phyloP scores from a whole-genome alignment of 768 basidiomycete species.

The Cystofilobasidium bisporidii region DNA sequence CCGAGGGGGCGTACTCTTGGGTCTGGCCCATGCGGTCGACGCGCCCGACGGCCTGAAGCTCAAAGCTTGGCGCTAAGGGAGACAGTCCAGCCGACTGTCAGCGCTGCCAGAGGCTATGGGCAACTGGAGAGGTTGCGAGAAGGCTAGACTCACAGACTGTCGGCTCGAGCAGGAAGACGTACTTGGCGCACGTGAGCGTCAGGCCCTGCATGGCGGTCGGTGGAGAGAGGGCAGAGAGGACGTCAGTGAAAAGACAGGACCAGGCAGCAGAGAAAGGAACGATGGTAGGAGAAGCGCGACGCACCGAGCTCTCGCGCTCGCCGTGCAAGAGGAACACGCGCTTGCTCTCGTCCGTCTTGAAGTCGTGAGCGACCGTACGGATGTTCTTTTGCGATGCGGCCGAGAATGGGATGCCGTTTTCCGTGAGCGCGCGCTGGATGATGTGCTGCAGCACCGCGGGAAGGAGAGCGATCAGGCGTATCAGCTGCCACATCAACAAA shows the following conservation, averaged over 20 bases:
- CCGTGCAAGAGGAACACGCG: constrained; percentile 13
- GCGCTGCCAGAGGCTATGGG: too few species aligned
- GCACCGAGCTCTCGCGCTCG: constrained; percentile 10
- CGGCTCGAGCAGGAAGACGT: constrained; percentile 20
- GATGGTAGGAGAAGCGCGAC: too few species aligned
- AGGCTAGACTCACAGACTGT: too few species aligned
- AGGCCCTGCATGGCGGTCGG: too few species aligned
- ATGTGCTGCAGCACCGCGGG: too few species aligned
- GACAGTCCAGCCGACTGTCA: too few species aligned
- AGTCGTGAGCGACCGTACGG: constrained; percentile 6
- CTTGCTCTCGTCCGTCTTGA: constrained; percentile 6
- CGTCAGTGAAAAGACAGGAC: too few species aligned
- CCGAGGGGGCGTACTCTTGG: background rate
- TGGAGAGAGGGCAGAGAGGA: too few species aligned
- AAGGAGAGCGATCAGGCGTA: too few species aligned
- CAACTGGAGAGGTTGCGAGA: too few species aligned
- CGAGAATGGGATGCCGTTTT: constrained; percentile 17
- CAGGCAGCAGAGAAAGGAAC: background rate
- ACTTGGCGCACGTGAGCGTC: constrained; percentile 18
- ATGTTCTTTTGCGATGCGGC: background rate
- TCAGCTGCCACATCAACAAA: too few species aligned
- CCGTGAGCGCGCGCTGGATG: constrained; percentile 2
- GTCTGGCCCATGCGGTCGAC: constrained; percentile 21
- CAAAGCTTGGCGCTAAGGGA: constrained; percentile 18
- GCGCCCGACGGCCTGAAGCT: constrained; percentile 23